phyloP scores from a whole-genome alignment of 2,329 filamentous ascomycete genomes.

The Cryphonectria radicalis region DNA sequence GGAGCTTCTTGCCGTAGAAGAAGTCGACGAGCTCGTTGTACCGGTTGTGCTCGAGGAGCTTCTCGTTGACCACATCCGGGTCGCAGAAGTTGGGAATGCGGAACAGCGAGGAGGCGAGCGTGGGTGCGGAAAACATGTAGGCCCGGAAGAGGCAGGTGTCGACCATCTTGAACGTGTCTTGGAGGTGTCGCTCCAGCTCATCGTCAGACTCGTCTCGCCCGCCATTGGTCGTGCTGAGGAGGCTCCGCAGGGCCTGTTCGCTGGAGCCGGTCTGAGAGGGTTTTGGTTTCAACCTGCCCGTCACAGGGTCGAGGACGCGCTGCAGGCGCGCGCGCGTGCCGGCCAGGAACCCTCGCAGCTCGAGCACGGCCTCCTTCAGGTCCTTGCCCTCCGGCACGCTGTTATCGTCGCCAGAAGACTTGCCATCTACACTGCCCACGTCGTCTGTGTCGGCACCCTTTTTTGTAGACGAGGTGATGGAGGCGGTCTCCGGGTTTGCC shows the following conservation, averaged over 20 bases:
- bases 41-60: slow-evolving; percentile 82
- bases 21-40: slow-evolving; percentile 98
- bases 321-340: slow-evolving; percentile 75
- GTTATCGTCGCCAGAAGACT: slow-evolving; percentile 48
- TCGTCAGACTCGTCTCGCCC: slow-evolving; percentile 54
- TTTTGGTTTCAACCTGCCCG: slow-evolving; percentile 63
- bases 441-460: slow-evolving; percentile 61
- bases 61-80: slow-evolving; percentile 91
- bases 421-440: slow-evolving; percentile 56
- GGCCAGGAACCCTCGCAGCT: slow-evolving; percentile 85
- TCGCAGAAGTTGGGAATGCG: slow-evolving; percentile 97
- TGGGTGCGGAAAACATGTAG: slow-evolving; percentile 90
- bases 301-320: slow-evolving; percentile 64
- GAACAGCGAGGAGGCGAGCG: slow-evolving; percentile 86
- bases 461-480: slow-evolving; percentile 60
- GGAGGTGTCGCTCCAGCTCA: slow-evolving; percentile 72
- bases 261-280: slow-evolving; percentile 48
- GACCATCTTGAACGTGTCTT: slow-evolving; percentile 78
- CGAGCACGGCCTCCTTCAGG: slow-evolving; percentile 77
- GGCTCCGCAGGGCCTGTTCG: slow-evolving; percentile 55
- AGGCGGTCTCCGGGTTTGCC: slow-evolving; percentile 57
- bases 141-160: slow-evolving; percentile 94
- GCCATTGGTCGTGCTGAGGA: slow-evolving; percentile 53
- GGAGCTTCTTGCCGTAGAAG: slow-evolving; percentile 91
- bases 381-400: slow-evolving; percentile 75